Base-by-base conservation (phyloP, 2,329 filamentous ascomycete genomes). In the Ceratocystis lukuohia region DNA sequence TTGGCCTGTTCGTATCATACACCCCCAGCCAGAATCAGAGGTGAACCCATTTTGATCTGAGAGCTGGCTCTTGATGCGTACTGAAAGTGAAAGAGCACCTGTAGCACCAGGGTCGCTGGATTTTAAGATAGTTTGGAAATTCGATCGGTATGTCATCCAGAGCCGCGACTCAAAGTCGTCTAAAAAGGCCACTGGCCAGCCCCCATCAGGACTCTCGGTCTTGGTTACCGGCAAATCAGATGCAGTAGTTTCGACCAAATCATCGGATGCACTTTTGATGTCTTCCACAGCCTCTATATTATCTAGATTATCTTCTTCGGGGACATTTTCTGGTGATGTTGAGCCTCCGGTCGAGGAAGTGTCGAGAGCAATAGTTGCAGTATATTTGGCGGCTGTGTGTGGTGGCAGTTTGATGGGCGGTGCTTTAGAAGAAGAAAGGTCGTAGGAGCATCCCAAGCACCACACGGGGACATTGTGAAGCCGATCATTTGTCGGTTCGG, bases 1-100 rank as follows among this genome's bases (percentile, higher is more conserved):
- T 77, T 99, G 94, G 2, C 94, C 94, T 5, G 93, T 96, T 68
- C 94, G 82, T 71, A 99, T 97, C 94, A 99, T 99, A 73, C 94
- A 99, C 0, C 94, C 94, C 91, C 95, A 99, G 64, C 94, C 94
- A 8, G 90, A 92, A 74, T 99, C 94, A 1, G 91, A 93, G 10
- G 90, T 88, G 76, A 97, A 99, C 3, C 89, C 91, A 30, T 81
- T 81, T 67, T 89, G 84, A 62, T 96, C 90, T 10, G 84, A 82
- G 5, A 97, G 78, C 72, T 91, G 88, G 65, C 81, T 92, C 72
- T 91, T 88, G 70, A 97, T 79, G 63, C 91, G 87, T 76, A 96
- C 93, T 1, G 89, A 80, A 67, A 97, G 84, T 2, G 90, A 95
- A 78, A 97, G 84, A 6, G 85, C 80, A 3, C 86, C 80, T 0